These are phyloP conservation scores for Centaurea solstitialis DNA, from an alignment of 129 eudicot species.

Conservation along the genomic window DNA sequence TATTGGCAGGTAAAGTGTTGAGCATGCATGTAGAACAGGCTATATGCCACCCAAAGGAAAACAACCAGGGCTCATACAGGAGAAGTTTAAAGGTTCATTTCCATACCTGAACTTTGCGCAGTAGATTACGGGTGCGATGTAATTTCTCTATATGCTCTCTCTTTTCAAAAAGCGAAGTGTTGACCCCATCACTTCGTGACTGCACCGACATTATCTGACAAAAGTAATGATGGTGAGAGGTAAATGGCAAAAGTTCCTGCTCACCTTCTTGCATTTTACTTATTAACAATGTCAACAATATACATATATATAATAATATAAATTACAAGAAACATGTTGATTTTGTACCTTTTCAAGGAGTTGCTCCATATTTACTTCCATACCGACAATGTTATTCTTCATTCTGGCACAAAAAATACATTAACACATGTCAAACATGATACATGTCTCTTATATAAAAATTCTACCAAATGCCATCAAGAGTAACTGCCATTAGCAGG, in stretches of 20 bases:
- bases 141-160: constrained; percentile 93
- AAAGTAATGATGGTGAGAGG: constrained; percentile 16
- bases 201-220: constrained; percentile 90
- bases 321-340: not conserved
- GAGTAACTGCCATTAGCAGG: constrained; percentile 3
- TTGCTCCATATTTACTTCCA: constrained; percentile 98
- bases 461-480: constrained; percentile 9
- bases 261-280: constrained; percentile 17
- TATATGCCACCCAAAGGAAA: not conserved
- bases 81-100: constrained; percentile 12
- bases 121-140: constrained; percentile 91
- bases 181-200: constrained; percentile 96
- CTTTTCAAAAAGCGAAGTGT: constrained; percentile 87
- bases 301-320: not conserved
- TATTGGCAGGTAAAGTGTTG: not conserved
- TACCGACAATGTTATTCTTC: constrained; percentile 91
- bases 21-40: not conserved
- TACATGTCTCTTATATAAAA: not conserved
- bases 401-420: constrained; percentile 52
- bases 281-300: constrained; percentile 18
- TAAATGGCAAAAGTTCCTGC: constrained; percentile 9
- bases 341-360: constrained; percentile 85
- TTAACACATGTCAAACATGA: constrained; percentile 4
- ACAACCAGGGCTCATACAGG: constrained; percentile 5
- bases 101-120: constrained; percentile 95